Conservation (phyloP, 306 rosid genomes). For the Calophaca sinica region DNA sequence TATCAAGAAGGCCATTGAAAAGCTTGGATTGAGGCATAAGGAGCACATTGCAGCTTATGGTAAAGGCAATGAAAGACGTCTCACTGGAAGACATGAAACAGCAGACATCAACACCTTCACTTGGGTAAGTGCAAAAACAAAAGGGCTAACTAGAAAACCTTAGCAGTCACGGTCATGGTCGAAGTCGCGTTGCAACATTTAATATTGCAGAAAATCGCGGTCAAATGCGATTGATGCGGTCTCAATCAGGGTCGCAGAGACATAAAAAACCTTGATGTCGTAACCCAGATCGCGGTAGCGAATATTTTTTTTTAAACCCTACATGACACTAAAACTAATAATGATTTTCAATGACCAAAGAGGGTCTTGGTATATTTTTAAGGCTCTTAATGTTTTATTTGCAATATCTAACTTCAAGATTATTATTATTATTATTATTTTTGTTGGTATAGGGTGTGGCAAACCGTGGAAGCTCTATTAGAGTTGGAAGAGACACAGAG, state of each 20-base stretch:
- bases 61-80: slow-evolving; percentile 76
- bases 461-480: slow-evolving; percentile 68
- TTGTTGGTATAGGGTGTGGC: slow-evolving; percentile 61
- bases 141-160: background rate
- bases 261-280: no score
- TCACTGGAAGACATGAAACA: slow-evolving; percentile 73
- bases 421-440: no score
- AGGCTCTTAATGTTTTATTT: background rate
- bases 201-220: no score
- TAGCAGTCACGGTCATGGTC: no score
- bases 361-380: background rate
- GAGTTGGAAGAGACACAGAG: slow-evolving; percentile 81
- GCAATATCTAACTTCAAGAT: background rate
- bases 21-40: slow-evolving; percentile 63
- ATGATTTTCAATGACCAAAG: background rate
- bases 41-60: slow-evolving; percentile 80
- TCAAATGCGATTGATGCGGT: no score
- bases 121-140: slow-evolving; percentile 51
- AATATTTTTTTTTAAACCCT: no score
- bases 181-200: no score
- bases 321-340: no score
- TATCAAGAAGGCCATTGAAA: slow-evolving; percentile 65
- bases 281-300: no score
- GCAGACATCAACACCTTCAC: slow-evolving; percentile 63
- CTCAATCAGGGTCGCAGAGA: no score